Evolutionary conservation across 169 alveolate species (phyloP), one percentile per base, ranked within the genome.

Genomic region (Eimeria brunetti): DNA sequence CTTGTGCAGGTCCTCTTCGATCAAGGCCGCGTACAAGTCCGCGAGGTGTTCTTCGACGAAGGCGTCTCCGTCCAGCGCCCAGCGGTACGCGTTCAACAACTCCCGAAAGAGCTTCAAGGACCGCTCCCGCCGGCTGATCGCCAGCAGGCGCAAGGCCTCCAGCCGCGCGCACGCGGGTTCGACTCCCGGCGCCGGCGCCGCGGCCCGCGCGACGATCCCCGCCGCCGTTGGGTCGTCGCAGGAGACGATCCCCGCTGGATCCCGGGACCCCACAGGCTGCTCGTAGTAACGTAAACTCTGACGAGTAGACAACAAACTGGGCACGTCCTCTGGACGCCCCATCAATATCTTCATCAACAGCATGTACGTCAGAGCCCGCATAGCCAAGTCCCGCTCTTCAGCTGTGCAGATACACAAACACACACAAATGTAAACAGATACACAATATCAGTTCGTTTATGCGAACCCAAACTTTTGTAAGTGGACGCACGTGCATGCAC

Each of bases 301-400:
- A 76, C 96, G 95, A 11, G 97, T 97, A 14, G 97, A 86, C 38
- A 95, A 97, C 95, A 95, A 95, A 94, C 53, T 96, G 86, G 96
- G 96, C 86, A 81, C 97, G 89, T 36, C 97, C 95, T 89, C 97
- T 89, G 84, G 95, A 62, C 64, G 97, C 98, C 97, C 98, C 58
- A 97, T 97, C 98, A 99, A 98, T 75, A 99, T 98, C 97, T 98
- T 98, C 86, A 99, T 96, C 58, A 99, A 88, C 36, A 99, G 97
- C 99, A 98, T 98, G 96, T 97, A 98, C 95, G 97, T 97, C 88
- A 98, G 91, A 24, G 98, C 97, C 27, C 81, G 86, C 69, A 97
- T 95, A 73, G 93, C 90, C 6, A 30, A 38, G 60, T 83, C 83
- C 51, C 83, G 6, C 44, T 71, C 46, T 8, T 71, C 83, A 5